phyloP scores from a whole-genome alignment of 345 rosid genomes.

The Moricandia arvensis region DNA sequence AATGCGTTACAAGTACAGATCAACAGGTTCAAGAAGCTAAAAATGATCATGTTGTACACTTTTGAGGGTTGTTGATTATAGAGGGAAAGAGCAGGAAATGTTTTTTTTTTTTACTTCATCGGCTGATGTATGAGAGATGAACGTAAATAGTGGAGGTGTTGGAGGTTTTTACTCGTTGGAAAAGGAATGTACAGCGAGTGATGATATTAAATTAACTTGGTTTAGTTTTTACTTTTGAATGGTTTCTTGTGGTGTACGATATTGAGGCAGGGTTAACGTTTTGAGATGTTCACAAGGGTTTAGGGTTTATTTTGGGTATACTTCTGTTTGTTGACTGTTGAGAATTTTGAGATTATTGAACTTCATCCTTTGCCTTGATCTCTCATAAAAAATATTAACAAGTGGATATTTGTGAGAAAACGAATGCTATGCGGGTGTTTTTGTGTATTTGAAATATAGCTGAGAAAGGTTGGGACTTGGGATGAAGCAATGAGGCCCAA shows the following conservation, averaged over 20 bases:
- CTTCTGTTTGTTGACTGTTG: neutral
- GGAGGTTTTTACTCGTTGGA: conserved; percentile 20
- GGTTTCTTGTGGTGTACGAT: conserved; percentile 11
- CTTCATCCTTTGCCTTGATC: neutral
- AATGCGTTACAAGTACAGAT: conserved; percentile 59
- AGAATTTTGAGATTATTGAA: neutral
- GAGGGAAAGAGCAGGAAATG: conserved; percentile 4
- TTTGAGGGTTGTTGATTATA: conserved; percentile 8
- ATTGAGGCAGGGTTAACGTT: neutral
- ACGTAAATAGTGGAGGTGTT: conserved; percentile 20
- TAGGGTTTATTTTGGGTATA: neutral
- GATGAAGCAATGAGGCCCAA: conserved; percentile 4
- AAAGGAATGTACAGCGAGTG: conserved; percentile 31
- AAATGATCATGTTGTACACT: neutral
- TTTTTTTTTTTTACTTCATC: conserved; percentile 11
- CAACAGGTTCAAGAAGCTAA: conserved; percentile 36
- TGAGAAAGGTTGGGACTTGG: neutral
- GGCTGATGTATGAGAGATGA: conserved; percentile 29
- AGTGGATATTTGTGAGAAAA: neutral
- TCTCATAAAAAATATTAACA: neutral
- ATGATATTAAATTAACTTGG: conserved; percentile 31
- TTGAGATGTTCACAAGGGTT: neutral
- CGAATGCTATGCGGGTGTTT: neutral
- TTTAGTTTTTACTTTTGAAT: conserved; percentile 13
- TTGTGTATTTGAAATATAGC: neutral